Conservation (phyloP, 768 basidiomycete genomes). For the Candolleomyces eurysporus region DNA sequence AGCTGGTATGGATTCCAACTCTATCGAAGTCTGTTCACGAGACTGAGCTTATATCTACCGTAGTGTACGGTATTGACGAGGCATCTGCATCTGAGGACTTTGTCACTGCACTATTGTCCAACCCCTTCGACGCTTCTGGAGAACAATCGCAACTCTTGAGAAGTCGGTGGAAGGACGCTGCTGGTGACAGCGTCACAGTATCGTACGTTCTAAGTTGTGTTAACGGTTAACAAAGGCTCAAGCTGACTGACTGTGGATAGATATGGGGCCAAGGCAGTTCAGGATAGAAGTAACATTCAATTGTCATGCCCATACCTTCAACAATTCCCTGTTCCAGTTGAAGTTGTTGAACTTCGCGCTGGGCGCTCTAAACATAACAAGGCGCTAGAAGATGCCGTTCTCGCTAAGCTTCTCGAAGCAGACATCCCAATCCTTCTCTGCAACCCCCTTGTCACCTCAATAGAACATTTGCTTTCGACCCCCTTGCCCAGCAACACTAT, state of each 20-base stretch:
- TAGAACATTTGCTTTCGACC: slow-evolving; percentile 24
- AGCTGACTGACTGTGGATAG: slow-evolving; percentile 23
- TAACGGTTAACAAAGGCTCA: neutral
- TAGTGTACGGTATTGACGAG: slow-evolving; percentile 60
- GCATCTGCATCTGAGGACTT: slow-evolving; percentile 55
- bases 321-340: slow-evolving; percentile 50
- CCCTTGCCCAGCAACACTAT: slow-evolving; percentile 42
- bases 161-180: slow-evolving; percentile 44
- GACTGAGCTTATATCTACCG: neutral
- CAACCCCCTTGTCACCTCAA: slow-evolving; percentile 51
- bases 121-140: slow-evolving; percentile 62
- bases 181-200: slow-evolving; percentile 32
- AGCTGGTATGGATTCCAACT: slow-evolving; percentile 39
- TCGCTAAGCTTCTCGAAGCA: slow-evolving; percentile 34
- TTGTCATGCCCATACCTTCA: slow-evolving; percentile 53
- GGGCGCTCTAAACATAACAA: neutral
- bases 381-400: slow-evolving; percentile 2
- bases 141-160: slow-evolving; percentile 41
- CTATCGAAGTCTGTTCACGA: slow-evolving; percentile 4
- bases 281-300: slow-evolving; percentile 21
- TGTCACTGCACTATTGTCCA: slow-evolving; percentile 67
- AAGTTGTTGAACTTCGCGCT: slow-evolving; percentile 42
- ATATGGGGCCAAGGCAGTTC: slow-evolving; percentile 17
- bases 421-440: slow-evolving; percentile 65
- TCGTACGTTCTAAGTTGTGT: slow-evolving; percentile 33